A percentile compares a stretch with the other conserved stretches of the same genome.
phyloP scores from a whole-genome alignment of 129 eudicot genomes.

The Apium graveolens region DNA sequence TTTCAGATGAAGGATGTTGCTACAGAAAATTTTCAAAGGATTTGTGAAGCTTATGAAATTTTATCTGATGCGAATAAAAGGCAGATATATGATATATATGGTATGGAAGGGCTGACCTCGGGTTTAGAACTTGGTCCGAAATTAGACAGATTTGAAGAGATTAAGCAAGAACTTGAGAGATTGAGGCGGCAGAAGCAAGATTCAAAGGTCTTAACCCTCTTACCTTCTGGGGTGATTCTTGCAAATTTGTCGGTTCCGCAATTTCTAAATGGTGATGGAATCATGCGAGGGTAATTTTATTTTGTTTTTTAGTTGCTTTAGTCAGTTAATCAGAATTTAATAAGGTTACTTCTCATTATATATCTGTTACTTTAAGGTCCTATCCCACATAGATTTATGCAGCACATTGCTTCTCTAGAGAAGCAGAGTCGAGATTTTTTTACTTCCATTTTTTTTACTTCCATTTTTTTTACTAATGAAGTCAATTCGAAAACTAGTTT shows the following conservation, averaged over 20 bases:
- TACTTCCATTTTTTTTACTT: too few relatives aligned
- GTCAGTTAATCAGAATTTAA: neutral
- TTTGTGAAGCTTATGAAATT: slow-evolving; percentile 95
- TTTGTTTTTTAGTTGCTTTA: neutral
- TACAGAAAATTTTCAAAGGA: slow-evolving; percentile 87
- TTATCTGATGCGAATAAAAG: slow-evolving; percentile 72
- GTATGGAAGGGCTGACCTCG: slow-evolving; percentile 95
- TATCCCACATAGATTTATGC: neutral
- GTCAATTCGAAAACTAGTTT: neutral
- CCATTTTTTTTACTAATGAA: neutral
- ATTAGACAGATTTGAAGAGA: slow-evolving; percentile 61
- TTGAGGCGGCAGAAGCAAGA: slow-evolving; percentile 56
- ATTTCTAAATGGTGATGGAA: slow-evolving; percentile 69
- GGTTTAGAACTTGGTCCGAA: slow-evolving; percentile 92
- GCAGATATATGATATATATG: slow-evolving; percentile 89
- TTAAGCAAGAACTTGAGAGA: slow-evolving; percentile 88
- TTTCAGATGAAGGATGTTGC: slow-evolving; percentile 91
- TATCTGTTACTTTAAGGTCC: neutral
- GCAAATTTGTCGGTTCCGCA: slow-evolving; percentile 76
- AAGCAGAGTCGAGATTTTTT: neutral
- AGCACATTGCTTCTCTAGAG: neutral
- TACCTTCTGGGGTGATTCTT: slow-evolving; percentile 72
- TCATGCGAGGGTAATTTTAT: slow-evolving; percentile 66
- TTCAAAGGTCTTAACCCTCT: slow-evolving; percentile 48
- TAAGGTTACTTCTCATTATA: neutral